Evolutionary conservation across 1,284 basidiomycete species (phyloP).

Genomic region (Ustilago sp.): DNA sequence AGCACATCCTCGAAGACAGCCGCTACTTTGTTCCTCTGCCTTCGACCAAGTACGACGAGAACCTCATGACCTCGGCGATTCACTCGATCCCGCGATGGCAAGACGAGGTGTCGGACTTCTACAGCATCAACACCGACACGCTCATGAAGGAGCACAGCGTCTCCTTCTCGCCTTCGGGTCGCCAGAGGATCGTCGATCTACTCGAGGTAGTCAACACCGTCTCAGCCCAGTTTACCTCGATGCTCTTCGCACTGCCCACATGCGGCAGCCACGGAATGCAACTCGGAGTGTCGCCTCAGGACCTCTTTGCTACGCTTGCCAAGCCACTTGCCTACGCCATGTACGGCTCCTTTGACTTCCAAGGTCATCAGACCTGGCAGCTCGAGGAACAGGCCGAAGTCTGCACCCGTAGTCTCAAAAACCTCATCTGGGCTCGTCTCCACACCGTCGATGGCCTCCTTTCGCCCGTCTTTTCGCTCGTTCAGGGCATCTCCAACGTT

Average conservation of each 20-base stretch:
- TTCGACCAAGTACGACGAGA: conserved; percentile 40
- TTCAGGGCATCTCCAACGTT: conserved; percentile 47
- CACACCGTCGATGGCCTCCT: conserved; percentile 42
- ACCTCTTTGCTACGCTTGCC: conserved; percentile 33
- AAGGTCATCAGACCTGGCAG: conserved; percentile 45
- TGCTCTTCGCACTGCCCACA: conserved; percentile 46
- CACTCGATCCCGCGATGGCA: conserved; percentile 43
- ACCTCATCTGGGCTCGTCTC: conserved; percentile 46
- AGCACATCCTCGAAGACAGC: conserved; percentile 39
- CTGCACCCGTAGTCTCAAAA: conserved; percentile 38
- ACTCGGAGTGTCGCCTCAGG: conserved; percentile 35
- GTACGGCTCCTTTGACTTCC: conserved; percentile 53
- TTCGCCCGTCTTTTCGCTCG: conserved; percentile 33
- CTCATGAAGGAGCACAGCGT: conserved; percentile 31
- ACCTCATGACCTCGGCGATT: conserved; percentile 35
- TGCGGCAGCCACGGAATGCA: conserved; percentile 31
- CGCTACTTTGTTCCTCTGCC: conserved; percentile 42
- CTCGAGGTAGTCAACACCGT: conserved; percentile 46
- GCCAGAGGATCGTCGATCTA: conserved; percentile 39
- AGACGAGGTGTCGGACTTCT: conserved; percentile 38
- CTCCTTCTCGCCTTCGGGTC: conserved; percentile 17
- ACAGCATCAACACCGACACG: conserved; percentile 22
- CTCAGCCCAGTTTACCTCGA: conserved; percentile 46
- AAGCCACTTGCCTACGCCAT: conserved; percentile 51
- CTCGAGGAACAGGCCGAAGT: conserved; percentile 43